Percentiles rank a stretch among this genome's conserved stretches.
These are phyloP conservation scores for Cyberlindnera veronae DNA, from an alignment of 805 yeast genomes.

Conservation along the genomic window DNA sequence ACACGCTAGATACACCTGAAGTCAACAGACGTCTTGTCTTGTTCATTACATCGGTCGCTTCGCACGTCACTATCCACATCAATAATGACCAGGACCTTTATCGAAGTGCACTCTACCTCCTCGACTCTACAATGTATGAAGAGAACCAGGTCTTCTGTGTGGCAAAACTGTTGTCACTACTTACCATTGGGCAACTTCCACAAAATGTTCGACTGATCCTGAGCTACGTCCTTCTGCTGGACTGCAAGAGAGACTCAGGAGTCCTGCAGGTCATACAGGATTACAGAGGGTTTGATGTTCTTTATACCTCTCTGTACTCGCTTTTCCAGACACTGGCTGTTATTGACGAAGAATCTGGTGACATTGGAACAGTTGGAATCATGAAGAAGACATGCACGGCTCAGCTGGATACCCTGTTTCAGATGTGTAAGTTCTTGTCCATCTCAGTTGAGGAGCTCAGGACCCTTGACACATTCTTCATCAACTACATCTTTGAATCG, in stretches of 20 bases:
- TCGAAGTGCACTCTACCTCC: constrained; percentile 32
- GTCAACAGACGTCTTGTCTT: constrained; percentile 23
- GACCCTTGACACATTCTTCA: constrained; percentile 40
- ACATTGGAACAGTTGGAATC: constrained; percentile 31
- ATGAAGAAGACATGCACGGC: constrained; percentile 38
- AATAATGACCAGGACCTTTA: constrained; percentile 32
- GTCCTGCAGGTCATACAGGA: constrained; percentile 46
- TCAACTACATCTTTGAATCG: constrained; percentile 45
- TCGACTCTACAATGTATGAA: constrained; percentile 35
- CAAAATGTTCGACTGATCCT: constrained; percentile 38
- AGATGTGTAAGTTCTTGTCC: constrained; percentile 49
- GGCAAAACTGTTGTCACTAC: constrained; percentile 45
- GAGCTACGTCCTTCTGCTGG: constrained; percentile 42
- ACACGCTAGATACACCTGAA: constrained; percentile 8
- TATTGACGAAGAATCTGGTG: constrained; percentile 29
- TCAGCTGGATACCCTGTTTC: constrained; percentile 51
- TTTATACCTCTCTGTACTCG: constrained; percentile 40
- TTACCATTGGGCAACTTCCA: constrained; percentile 35
- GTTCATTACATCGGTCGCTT: constrained; percentile 23
- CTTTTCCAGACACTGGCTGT: constrained; percentile 20
- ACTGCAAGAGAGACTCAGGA: constrained; percentile 39
- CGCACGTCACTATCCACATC: constrained; percentile 24
- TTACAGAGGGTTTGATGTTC: constrained; percentile 47
- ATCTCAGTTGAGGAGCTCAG: constrained; percentile 40
- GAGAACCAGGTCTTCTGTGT: constrained; percentile 42